These are phyloP conservation scores for Pontederia crassipes DNA, from an alignment of 176 grass and related monocot species.

Conservation along the genomic window DNA sequence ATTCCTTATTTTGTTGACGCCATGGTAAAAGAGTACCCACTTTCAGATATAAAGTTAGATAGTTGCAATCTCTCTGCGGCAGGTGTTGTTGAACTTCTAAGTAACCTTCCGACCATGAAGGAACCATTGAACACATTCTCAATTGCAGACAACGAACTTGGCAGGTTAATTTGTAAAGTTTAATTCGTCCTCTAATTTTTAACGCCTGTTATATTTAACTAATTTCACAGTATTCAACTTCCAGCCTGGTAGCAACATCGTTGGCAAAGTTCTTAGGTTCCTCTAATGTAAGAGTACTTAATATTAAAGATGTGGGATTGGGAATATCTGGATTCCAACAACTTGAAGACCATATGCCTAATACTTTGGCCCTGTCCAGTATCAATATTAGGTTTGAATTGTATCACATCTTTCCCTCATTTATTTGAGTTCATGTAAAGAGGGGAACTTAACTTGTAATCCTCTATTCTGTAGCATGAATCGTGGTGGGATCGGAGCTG, in stretches of 20 bases:
- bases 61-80: constrained; percentile 45
- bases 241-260: constrained; percentile 37
- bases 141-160: constrained; percentile 69
- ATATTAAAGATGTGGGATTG: constrained; percentile 45
- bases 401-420: background rate
- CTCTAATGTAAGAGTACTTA: constrained; percentile 42
- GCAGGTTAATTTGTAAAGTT: constrained; percentile 35
- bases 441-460: background rate
- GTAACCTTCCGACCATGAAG: constrained; percentile 36
- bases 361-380: constrained; percentile 24
- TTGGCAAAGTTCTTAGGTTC: constrained; percentile 45
- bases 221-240: constrained; percentile 15
- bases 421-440: background rate
- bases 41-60: constrained; percentile 49
- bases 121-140: constrained; percentile 57
- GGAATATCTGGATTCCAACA: constrained; percentile 46
- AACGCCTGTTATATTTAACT: background rate
- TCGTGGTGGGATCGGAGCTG: constrained; percentile 27
- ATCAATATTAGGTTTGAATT: constrained; percentile 56
- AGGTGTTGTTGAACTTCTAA: constrained; percentile 59
- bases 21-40: constrained; percentile 47
- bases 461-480: constrained; percentile 16
- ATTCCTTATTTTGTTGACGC: constrained; percentile 54
- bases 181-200: constrained; percentile 1
- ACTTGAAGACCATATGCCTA: constrained; percentile 44